Evolutionary conservation across 495 filamentous ascomycete species (phyloP), one percentile per base, ranked within the genome.

Genomic region (Immersiella caudata): DNA sequence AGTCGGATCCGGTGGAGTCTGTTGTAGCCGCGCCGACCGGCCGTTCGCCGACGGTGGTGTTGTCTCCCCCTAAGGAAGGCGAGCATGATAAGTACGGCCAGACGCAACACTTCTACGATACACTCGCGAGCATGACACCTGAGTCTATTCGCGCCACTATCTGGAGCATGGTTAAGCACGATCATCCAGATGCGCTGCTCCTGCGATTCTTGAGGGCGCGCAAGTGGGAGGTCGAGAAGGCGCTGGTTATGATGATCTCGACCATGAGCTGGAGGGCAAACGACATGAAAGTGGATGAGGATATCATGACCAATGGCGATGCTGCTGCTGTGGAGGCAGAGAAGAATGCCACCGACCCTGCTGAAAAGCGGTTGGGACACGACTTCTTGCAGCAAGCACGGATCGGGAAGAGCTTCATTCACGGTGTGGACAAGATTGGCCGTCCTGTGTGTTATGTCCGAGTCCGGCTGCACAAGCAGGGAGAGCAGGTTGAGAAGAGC

Each of bases 121-220:
- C 92, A 0, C 78, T 98, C 2, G 88, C 89, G 16, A 90, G 84
- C 50, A 84, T 91, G 70, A 80, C 88, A 3, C 93, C 94, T 2
- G 92, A 94, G 70, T 84, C 90, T 59, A 85, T 99, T 68, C 86
- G 95, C 27, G 81, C 84, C 1, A 89, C 93, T 2, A 93, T 97
- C 78, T 99, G 95, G 95, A 86, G 82, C 66, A 97, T 99, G 95
- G 88, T 94, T 36, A 98, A 98, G 81, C 90, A 93, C 70, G 96
- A 99, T 75, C 85, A 97, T 76, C 95, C 95, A 1, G 95, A 99
- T 76, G 89, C 86, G 8, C 83, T 99, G 26, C 82, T 97, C 14
- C 81, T 99, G 62, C 88, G 95, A 27, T 99, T 97, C 79, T 81
- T 99, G 64, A 86, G 95, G 50, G 95, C 95, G 9, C 86, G 95